Percentiles rank a stretch among this genome's conserved stretches.
These are phyloP conservation scores for Pseudogymnoascus sp. DNA, from an alignment of 2,329 filamentous ascomycete genomes.

Conservation along the genomic window DNA sequence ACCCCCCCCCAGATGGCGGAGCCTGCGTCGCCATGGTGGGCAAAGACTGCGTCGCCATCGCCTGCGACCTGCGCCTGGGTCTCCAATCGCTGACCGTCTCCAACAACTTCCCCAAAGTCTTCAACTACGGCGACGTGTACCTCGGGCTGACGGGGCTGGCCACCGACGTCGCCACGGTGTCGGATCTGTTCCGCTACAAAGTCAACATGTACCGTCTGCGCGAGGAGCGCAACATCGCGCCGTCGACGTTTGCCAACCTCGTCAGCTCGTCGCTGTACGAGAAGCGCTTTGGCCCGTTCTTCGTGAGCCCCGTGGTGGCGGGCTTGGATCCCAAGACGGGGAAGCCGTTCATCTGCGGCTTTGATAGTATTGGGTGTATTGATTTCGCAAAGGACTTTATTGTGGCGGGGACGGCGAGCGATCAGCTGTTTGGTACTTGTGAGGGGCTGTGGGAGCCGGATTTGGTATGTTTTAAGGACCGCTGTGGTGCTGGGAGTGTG, in stretches of 20 bases:
- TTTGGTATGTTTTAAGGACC: conserved; percentile 53
- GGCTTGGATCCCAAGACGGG: conserved; percentile 91
- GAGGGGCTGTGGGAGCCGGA: conserved; percentile 97
- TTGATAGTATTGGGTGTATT: conserved; percentile 98
- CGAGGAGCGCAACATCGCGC: conserved; percentile 93
- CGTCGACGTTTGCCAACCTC: conserved; percentile 92
- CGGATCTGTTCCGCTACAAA: conserved; percentile 98
- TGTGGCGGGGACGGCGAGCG: conserved; percentile 88
- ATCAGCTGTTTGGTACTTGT: conserved; percentile 98
- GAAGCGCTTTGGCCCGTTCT: conserved; percentile 91
- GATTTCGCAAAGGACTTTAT: conserved; percentile 99
- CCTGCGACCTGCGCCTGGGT: conserved; percentile 95
- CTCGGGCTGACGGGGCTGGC: conserved; percentile 93
- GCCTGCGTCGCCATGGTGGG: conserved; percentile 98
- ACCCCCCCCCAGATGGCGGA: conserved; percentile 59
- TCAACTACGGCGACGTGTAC: conserved; percentile 92
- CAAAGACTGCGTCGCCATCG: conserved; percentile 99
- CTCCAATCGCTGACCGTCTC: conserved; percentile 94
- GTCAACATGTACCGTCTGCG: conserved; percentile 99
- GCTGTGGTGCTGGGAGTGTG: background rate
- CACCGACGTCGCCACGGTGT: conserved; percentile 90
- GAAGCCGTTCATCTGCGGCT: conserved; percentile 96
- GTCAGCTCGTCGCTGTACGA: conserved; percentile 89
- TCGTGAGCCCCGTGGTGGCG: conserved; percentile 88
- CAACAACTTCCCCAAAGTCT: conserved; percentile 99